Evolutionary conservation across 129 eudicot genomes (phyloP), one percentile per base, ranked within the genome.

Genomic region (Daucus carota): DNA sequence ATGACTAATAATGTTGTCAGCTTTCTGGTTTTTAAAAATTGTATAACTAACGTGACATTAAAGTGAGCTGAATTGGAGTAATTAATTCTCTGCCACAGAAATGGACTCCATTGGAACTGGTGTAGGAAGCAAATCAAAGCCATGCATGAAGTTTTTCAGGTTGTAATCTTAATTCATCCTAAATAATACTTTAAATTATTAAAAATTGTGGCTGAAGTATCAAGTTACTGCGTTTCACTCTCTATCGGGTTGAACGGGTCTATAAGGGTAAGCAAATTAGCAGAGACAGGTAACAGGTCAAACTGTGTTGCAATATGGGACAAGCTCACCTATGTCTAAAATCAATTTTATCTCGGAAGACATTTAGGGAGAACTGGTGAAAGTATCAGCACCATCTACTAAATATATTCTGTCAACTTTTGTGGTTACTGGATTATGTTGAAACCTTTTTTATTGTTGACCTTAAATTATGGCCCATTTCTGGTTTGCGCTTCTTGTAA

Each of bases 91-190:
- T 90, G 92, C 54, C 81, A 90, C 96, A 90, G 96, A 88, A 90
- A 59, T 74, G 90, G 92, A 88, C 83, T 84, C 90, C 38, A 82
- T 90, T 88, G 84, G 91, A 86, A 85, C 90, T 78, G 95, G 97
- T 91, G 92, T 91, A 88, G 95, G 97, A 87, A 89, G 92, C 95
- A 91, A 91, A 91, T 88, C 92, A 85, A 91, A 88, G 97, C 97
- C 97, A 76, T 91, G 97, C 95, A 91, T 80, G 86, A 91, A 91
- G 95, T 91, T 91, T 89, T 91, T 88, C 97, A 91, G 97, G 97
- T 91, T 88, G 48, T 84, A 84, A 86, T 83, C 90, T 83, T 84
- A 82, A 86, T 85, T 82, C 79, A 76, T 82, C 77, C 77, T 78
- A 82, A 77, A 70, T 66, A 78, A 74, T 85, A 83, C 70, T 57